These are phyloP conservation scores for Colletotrichum magnum DNA, from an alignment of 2,329 filamentous ascomycete genomes.

Conservation along the genomic window DNA sequence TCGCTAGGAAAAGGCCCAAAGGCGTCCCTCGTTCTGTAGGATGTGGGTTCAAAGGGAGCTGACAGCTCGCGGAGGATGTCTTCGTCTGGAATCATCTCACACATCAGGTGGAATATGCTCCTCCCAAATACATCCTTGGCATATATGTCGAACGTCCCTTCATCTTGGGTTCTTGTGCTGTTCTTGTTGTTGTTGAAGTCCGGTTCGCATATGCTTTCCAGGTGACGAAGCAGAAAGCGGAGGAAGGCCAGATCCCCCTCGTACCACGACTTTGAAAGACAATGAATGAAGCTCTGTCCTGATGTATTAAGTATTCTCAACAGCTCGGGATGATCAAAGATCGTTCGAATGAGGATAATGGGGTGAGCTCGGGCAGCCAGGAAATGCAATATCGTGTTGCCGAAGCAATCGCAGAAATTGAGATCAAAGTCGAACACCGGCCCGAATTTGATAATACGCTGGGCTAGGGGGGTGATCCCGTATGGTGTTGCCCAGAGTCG, in stretches of 20 bases:
- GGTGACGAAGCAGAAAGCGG: neutral
- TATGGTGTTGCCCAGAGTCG: neutral
- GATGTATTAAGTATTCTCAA: neutral
- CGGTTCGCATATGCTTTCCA: neutral
- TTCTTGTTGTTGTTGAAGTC: no score
- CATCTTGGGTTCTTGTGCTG: no score
- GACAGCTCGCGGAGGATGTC: neutral
- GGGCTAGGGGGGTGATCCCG: neutral
- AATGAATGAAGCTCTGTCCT: neutral
- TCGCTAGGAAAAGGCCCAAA: neutral
- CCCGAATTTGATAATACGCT: neutral
- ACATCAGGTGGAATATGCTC: neutral
- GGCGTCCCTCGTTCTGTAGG: neutral
- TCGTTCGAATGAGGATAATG: neutral
- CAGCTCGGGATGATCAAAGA: no score
- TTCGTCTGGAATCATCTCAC: neutral
- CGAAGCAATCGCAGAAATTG: slow-evolving; percentile 55
- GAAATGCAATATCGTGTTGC: slow-evolving; percentile 63
- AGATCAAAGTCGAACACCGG: slow-evolving; percentile 6
- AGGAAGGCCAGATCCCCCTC: neutral
- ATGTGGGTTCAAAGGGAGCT: neutral
- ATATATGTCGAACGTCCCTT: neutral
- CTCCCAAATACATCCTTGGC: neutral
- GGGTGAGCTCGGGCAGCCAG: slow-evolving; percentile 53
- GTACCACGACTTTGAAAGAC: neutral